Percentiles rank a stretch among this genome's conserved stretches.
Evolutionary conservation across 805 yeast species (phyloP).

Genomic region (Lipomyces starkeyi): DNA sequence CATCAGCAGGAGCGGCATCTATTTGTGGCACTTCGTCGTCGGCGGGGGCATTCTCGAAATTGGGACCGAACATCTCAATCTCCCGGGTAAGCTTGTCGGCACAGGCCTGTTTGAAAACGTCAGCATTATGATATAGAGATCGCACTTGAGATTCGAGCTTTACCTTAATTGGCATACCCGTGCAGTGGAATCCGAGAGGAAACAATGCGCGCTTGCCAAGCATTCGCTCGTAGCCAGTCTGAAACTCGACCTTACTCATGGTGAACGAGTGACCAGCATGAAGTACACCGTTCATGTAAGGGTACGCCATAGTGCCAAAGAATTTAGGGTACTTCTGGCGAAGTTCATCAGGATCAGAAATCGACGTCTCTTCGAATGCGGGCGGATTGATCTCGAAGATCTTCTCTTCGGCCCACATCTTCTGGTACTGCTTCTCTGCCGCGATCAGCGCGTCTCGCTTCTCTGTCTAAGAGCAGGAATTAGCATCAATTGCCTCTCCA

Average conservation of each 20-base stretch:
- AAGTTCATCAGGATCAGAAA: conserved; percentile 68
- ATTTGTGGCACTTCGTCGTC: conserved; percentile 50
- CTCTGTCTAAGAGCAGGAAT: conserved; percentile 62
- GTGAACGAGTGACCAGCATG: conserved; percentile 99
- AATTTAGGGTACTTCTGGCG: conserved; percentile 82
- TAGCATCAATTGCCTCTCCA: conserved; percentile 3
- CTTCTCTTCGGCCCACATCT: conserved; percentile 84
- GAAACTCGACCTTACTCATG: conserved; percentile 88
- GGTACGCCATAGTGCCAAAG: conserved; percentile 95
- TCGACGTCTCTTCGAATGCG: conserved; percentile 64
- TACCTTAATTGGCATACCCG: conserved; percentile 91
- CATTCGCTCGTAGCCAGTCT: conserved; percentile 94
- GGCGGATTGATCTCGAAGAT: conserved; percentile 91
- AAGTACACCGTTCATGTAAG: conserved; percentile 97
- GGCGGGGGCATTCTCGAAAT: conserved; percentile 67
- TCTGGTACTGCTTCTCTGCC: conserved; percentile 86
- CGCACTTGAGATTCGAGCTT: background rate
- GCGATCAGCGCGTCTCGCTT: conserved; percentile 93
- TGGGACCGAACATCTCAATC: conserved; percentile 85
- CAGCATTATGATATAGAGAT: background rate
- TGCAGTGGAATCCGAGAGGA: conserved; percentile 98
- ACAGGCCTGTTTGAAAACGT: conserved; percentile 60
- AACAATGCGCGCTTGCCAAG: conserved; percentile 88
- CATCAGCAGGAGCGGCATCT: conserved; percentile 38
- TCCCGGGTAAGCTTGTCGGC: conserved; percentile 96